A percentile compares a stretch with the other conserved stretches of the same genome.
Evolutionary conservation across 345 rosid genomes (phyloP).

Genomic region (Hibiscus tridactylites): DNA sequence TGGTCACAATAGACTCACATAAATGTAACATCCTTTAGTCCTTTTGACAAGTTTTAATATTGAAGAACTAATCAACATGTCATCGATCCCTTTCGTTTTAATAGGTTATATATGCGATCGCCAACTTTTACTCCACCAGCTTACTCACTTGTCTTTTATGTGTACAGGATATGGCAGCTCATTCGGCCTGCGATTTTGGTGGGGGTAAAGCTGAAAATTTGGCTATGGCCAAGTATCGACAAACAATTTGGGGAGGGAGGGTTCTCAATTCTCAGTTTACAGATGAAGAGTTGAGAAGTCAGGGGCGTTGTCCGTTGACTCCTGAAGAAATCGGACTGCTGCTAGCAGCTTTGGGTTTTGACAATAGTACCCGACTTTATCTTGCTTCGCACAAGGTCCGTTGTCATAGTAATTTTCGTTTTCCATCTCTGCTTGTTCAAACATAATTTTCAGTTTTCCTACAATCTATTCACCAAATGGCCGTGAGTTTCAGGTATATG

Average conservation of each 20-base stretch:
- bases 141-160: neutral
- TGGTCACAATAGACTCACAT: too few relatives aligned
- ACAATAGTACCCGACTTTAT: conserved; percentile 74
- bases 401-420: neutral
- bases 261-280: conserved; percentile 90
- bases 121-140: neutral
- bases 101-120: too few relatives aligned
- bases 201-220: conserved; percentile 94
- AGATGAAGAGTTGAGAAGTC: conserved; percentile 77
- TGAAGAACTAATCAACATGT: too few relatives aligned
- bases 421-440: neutral
- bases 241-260: conserved; percentile 91
- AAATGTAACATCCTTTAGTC: too few relatives aligned
- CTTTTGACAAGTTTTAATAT: too few relatives aligned
- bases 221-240: conserved; percentile 86
- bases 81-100: too few relatives aligned
- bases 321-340: conserved; percentile 97
- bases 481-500: conserved; percentile 54
- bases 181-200: conserved; percentile 94
- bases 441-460: neutral
- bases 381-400: conserved; percentile 94
- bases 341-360: conserved; percentile 81
- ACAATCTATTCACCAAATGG: neutral
- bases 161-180: conserved; percentile 89
- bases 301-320: conserved; percentile 94